Conservation (phyloP, 345 rosid genomes). For the Abelmoschus esculentus region DNA sequence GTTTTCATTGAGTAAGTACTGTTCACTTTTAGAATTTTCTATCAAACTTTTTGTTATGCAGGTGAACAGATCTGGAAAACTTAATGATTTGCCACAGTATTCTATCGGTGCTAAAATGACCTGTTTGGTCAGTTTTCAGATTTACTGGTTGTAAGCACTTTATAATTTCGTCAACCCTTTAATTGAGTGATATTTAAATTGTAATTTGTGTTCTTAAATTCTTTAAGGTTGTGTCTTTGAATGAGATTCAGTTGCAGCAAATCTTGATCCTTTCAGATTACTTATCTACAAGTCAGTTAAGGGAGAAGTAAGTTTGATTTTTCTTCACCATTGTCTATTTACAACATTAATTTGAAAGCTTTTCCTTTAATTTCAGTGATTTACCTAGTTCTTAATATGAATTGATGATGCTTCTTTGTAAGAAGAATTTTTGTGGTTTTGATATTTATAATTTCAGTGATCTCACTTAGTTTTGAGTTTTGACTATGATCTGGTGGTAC, state of each 20-base stretch:
- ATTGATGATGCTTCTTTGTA: no score
- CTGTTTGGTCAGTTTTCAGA: constrained; percentile 48
- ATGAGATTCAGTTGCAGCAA: constrained; percentile 70
- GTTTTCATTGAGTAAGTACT: neutral
- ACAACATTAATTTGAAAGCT: neutral
- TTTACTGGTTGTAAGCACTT: neutral
- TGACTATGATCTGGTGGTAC: neutral
- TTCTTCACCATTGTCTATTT: neutral
- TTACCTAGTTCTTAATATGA: neutral
- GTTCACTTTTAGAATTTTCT: neutral
- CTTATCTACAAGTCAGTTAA: constrained; percentile 52
- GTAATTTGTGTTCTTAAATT: constrained; percentile 3
- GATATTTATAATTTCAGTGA: no score
- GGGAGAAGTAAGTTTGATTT: constrained; percentile 62
- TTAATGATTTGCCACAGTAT: constrained; percentile 68
- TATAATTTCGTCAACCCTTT: neutral
- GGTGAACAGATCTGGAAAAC: constrained; percentile 75
- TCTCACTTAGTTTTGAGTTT: neutral
- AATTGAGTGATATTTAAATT: neutral
- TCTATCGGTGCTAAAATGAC: constrained; percentile 59
- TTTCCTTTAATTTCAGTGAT: neutral
- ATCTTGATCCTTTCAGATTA: constrained; percentile 63
- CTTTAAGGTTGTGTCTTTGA: constrained; percentile 50
- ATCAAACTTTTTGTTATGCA: constrained; percentile 15
- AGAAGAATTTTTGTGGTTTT: no score